Conservation (phyloP, 148 eudicot species). For the Persicaria maculosa region DNA sequence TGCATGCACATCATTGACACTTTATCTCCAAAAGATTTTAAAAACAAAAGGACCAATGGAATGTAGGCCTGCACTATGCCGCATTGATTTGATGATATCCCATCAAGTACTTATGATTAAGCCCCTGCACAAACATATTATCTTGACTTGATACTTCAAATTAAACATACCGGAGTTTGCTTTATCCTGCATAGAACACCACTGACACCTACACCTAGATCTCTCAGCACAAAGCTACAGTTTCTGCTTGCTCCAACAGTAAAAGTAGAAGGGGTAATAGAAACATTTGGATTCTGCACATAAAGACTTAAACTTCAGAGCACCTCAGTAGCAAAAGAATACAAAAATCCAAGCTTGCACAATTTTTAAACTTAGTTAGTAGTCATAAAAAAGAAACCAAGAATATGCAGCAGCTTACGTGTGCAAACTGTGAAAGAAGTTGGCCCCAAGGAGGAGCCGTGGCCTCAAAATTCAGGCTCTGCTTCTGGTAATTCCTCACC, state of each 20-base stretch:
- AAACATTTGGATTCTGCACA: conserved; percentile 51
- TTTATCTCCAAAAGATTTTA: conserved; percentile 17
- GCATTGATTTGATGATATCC: neutral
- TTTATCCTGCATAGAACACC: conserved; percentile 50
- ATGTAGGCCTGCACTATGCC: neutral
- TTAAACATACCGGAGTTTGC: conserved; percentile 50
- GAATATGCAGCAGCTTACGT: conserved; percentile 29
- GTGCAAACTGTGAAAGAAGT: conserved; percentile 60
- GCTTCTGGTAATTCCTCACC: conserved; percentile 34
- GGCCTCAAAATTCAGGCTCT: conserved; percentile 26
- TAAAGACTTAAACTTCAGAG: neutral
- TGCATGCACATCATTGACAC: conserved; percentile 25
- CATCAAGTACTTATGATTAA: neutral
- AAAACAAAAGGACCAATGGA: neutral
- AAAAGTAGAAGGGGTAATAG: conserved; percentile 36
- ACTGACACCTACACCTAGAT: conserved; percentile 36
- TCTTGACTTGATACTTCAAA: neutral
- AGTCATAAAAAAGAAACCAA: neutral
- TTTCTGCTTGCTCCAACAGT: conserved; percentile 61
- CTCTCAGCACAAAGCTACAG: conserved; percentile 46
- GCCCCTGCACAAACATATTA: neutral
- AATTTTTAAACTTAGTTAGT: neutral
- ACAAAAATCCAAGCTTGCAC: neutral
- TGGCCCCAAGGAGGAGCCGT: conserved; percentile 65
- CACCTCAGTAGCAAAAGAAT: neutral